Base-by-base conservation (phyloP, 2,329 filamentous ascomycete species). In the Venturia asperata region DNA sequence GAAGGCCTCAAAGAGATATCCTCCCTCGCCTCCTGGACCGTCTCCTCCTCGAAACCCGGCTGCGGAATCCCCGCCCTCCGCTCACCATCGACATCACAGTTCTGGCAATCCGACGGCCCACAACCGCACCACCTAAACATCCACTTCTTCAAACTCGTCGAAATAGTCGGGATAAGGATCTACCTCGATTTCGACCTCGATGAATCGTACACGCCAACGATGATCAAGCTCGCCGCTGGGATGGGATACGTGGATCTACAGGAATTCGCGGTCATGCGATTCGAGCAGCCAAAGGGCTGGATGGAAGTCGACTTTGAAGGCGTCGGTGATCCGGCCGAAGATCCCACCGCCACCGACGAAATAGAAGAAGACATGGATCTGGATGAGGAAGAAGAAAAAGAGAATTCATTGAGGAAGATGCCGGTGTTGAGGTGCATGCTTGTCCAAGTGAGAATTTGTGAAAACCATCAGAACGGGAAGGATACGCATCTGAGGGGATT, bases 381-480 rank as follows among this genome's bases (percentile, higher is more conserved):
- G 0, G 68, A 68, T 43, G 66, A 68, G 21, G 63, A 61, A 21
- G 68, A 71, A 37, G 67, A 70, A 43, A 64, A 72, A 37, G 64
- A 66, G 55, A 67, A 70, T 43, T 70, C 69, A 30, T 69, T 68
- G 10, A 67, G 67, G 19, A 71, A 88, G 83, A 49, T 89, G 87
- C 80, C 80, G 70, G 89, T 92, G 0, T 83, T 97, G 21, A 86
- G 92, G 67, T 92, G 90, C 19, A 96, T 93, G 78, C 85, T 97
- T 39, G 82, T 99, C 37, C 92, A 97, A 75, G 87, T 97, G 72
- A 87, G 90, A 69, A 88, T 99, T 61, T 84, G 93, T 63, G 94
- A 97, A 78, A 99, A 99, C 73, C 94, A 99, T 75, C 94, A 99
- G 77, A 99, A 99, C 75, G 94, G 94, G 68, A 99, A 99, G 75